Base-by-base conservation (phyloP, 2,329 filamentous ascomycete genomes). In the Exserohilum rostratum region DNA sequence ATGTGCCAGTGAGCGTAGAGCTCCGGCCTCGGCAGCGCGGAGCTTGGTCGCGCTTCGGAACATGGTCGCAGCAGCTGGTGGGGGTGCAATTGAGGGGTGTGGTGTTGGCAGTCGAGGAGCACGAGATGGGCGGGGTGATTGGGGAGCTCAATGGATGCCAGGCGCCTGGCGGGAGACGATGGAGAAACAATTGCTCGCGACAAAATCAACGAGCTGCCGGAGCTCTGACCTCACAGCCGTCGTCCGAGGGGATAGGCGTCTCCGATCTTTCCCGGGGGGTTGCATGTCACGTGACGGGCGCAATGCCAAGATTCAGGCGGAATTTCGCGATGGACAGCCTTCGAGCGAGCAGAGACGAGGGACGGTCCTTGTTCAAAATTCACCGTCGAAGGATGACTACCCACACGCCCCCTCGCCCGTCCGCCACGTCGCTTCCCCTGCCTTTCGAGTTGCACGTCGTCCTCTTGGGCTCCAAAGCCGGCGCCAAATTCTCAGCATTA, bases 1-100 rank as follows among this genome's bases (percentile, higher is more conserved):
- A 75, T 75, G 70, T 74, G 72, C 67, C 56, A 69, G 60, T 60
- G 67, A 68, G 42, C 67, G 69, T 57, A 71, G 48, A 43, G 61
- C 61, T 46, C 69, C 64, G 57, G 67, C 70, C 70, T 74, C 72
- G 72, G 72, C 66, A 68, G 67, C 57, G 48, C 68, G 64, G 58
- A 73, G 62, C 63, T 63, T 69, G 46, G 63, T 63, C 37, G 69
- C 68, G 53, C 67, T 63, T 57, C 73, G 71, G 62, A 75, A 71
- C 73, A 75, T 74, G 65, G 64, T 52, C 47, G 46, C 58, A 34
- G 45, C 46, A 6, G 40, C 6, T 39, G 27, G 39, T 38, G 39
- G 33, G 46, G 46, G 27, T 15, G 27, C 39, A 29, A 50, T 39
- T 42, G 38, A 17, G 42, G 52, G 53, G 22, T n/a, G 22, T 25